These are phyloP conservation scores for Euphorbia schlechtendalii DNA, from an alignment of 441 rosid species.

Conservation along the genomic window DNA sequence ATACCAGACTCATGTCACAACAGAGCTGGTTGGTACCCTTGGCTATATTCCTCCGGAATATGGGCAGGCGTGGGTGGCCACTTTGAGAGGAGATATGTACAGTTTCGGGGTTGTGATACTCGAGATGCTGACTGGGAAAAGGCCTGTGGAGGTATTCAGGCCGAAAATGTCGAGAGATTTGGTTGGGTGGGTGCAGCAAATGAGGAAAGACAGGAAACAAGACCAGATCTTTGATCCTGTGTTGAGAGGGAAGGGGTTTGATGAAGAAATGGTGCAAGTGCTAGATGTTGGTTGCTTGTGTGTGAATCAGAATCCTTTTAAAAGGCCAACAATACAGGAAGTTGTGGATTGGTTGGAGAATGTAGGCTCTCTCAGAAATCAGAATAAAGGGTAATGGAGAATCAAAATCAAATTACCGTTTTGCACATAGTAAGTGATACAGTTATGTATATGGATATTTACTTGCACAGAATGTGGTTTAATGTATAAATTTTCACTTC, in stretches of 20 bases:
- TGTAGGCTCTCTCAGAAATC: conserved; percentile 16
- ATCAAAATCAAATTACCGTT: no score
- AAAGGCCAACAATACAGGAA: conserved; percentile 39
- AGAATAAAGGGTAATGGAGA: conserved; percentile 13
- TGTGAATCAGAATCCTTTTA: conserved; percentile 31
- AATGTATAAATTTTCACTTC: conserved; percentile 10
- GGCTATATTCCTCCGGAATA: conserved; percentile 50
- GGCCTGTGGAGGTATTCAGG: conserved; percentile 34
- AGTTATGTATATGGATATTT: not conserved
- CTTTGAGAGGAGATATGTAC: conserved; percentile 44
- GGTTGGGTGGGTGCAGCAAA: conserved; percentile 36
- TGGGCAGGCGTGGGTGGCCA: conserved; percentile 41
- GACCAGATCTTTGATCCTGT: conserved; percentile 25
- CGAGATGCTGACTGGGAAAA: conserved; percentile 39
- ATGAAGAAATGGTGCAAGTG: conserved; percentile 30
- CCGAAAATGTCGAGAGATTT: conserved; percentile 37
- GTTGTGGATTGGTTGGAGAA: conserved; percentile 32
- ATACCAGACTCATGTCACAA: conserved; percentile 41
- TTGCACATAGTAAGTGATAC: no score
- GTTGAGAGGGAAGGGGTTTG: conserved; percentile 26
- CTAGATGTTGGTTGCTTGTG: conserved; percentile 33
- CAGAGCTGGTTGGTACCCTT: conserved; percentile 44
- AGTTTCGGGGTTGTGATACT: conserved; percentile 17
- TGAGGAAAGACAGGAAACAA: conserved; percentile 27
- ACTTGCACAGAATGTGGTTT: conserved; percentile 12